These are phyloP conservation scores for Penicillium soppii DNA, from an alignment of 495 filamentous ascomycete genomes.

Conservation along the genomic window DNA sequence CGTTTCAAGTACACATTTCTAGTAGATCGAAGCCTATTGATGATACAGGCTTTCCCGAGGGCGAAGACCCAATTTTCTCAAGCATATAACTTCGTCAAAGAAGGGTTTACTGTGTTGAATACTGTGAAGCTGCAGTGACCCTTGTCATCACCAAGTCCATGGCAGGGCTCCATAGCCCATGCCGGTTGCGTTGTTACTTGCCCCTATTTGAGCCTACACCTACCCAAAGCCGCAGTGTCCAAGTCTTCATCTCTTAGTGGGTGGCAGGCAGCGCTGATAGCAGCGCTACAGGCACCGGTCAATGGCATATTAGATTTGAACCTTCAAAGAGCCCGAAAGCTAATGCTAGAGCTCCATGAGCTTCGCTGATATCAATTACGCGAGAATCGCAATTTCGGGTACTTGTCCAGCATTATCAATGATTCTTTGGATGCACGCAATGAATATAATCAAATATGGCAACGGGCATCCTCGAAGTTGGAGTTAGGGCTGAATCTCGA, in stretches of 20 bases:
- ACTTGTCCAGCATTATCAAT: too few species aligned
- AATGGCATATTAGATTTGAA: slow-evolving; percentile 38
- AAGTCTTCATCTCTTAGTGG: background rate
- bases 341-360: too few species aligned
- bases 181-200: background rate
- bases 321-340: too few species aligned
- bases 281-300: slow-evolving; percentile 40
- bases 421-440: too few species aligned
- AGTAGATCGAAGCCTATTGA: too few species aligned
- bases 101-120: slow-evolving; percentile 3
- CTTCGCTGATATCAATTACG: too few species aligned
- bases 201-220: slow-evolving; percentile 14
- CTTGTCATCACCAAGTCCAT: background rate
- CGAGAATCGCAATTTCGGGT: too few species aligned
- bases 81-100: slow-evolving; percentile 13
- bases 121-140: slow-evolving; percentile 15
- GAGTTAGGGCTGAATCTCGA: background rate
- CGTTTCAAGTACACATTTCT: too few species aligned
- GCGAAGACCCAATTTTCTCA: too few species aligned
- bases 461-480: too few species aligned
- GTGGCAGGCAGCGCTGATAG: slow-evolving; percentile 42
- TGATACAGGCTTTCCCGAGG: too few species aligned
- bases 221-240: background rate
- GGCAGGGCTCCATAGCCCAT: background rate
- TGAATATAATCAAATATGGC: too few species aligned